Percentiles rank a stretch among this genome's conserved stretches.
Evolutionary conservation across 306 rosid species (phyloP).

Genomic region (Bauhinia variegata): DNA sequence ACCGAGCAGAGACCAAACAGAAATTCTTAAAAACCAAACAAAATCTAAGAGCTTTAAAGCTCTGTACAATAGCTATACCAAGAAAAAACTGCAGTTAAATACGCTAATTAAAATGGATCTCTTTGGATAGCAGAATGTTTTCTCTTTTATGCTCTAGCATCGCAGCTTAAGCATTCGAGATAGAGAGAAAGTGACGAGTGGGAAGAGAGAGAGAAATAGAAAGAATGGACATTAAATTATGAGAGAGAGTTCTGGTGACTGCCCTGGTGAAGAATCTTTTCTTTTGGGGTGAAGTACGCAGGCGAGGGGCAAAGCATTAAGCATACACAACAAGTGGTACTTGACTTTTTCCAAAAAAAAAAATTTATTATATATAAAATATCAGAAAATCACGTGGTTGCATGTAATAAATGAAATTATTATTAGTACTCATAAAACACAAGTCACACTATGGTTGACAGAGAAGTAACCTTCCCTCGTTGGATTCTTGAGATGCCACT

Average conservation of each 20-base stretch:
- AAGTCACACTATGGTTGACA: no score
- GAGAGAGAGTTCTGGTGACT: constrained; percentile 17
- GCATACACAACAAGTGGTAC: constrained; percentile 13
- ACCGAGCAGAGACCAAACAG: neutral
- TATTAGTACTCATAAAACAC: no score
- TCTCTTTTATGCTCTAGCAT: constrained; percentile 19
- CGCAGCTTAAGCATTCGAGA: neutral
- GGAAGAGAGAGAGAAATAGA: constrained; percentile 13
- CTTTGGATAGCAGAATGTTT: no score
- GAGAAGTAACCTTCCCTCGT: constrained; percentile 24
- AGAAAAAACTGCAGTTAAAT: neutral
- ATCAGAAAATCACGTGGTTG: no score
- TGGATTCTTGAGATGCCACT: constrained; percentile 12
- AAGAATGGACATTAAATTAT: constrained; percentile 18
- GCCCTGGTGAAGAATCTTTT: constrained; percentile 45
- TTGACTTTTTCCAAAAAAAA: constrained; percentile 6
- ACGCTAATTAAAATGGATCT: neutral
- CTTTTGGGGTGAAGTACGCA: constrained; percentile 9
- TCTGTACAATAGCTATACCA: constrained; percentile 4
- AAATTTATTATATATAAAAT: no score
- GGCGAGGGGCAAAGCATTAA: constrained; percentile 17
- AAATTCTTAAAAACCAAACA: constrained; percentile 10
- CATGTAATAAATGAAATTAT: no score
- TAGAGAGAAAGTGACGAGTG: neutral
- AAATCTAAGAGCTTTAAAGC: constrained; percentile 9